Evolutionary conservation across 2,329 filamentous ascomycete genomes (phyloP), one percentile per base, ranked within the genome.

Genomic region (Nemania sp.): DNA sequence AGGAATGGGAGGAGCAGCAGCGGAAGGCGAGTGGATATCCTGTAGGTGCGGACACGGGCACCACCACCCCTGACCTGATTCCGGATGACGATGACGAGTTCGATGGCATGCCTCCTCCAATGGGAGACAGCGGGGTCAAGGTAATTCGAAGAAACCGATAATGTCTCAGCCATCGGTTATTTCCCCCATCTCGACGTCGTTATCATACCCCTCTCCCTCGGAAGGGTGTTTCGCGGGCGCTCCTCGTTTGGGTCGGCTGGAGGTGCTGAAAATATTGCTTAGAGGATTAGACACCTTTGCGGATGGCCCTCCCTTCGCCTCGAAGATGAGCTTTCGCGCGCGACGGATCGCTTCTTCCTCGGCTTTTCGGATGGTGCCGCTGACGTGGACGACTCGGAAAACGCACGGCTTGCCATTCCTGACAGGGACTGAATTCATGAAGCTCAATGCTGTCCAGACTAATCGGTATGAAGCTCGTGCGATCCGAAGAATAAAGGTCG

Each of bases 341-440:
- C 93, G 86, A 3, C 90, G 87, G 74, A 98, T 92, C 41, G 94
- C 93, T 79, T 97, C 94, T 77, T 97, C 90, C 80, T 98, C 94
- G 2, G 90, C 91, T 80, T 97, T 97, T 73, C 90, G 91, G 76
- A 99, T 97, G 2, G 96, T 99, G 18, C 95, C 96, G 72, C 93
- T 96, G 15, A 98, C 93, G 69, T 93, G 87, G 6, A 97, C 88
- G 15, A 99, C 94, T 53, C 91, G 89, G 70, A 97, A 92, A 1
- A 95, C 90, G 75, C 94, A 97, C 0, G 88, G 84, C 66, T 86
- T 84, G 26, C 88, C 87, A 76, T 83, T 85, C 66, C 81, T 85
- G 2, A 86, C 80, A 7, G 89, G 93, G 0, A 98, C 82, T 18
- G 81, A 85, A 24, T 90, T 90, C 84, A 96, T 91, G 73, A 94